These are phyloP conservation scores for Suillus alpinus DNA, from an alignment of 768 basidiomycete genomes.

Conservation along the genomic window DNA sequence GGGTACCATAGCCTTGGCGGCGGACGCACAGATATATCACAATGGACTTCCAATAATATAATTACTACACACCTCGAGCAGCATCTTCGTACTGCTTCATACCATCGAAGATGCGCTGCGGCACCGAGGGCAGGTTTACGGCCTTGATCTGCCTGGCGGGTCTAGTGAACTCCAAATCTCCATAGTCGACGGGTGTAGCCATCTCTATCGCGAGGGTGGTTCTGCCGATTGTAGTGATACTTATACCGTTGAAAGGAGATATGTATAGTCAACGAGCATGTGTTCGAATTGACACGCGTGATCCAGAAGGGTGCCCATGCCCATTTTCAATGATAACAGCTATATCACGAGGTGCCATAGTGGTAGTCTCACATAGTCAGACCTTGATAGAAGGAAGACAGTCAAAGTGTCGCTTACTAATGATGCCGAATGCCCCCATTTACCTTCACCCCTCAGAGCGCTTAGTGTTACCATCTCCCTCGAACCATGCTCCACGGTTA, in stretches of 20 bases:
- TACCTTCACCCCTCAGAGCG: no score
- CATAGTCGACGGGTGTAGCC: slow-evolving; percentile 25
- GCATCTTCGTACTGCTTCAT: slow-evolving; percentile 40
- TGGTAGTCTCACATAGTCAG: background rate
- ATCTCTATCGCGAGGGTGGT: slow-evolving; percentile 8
- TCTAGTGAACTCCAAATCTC: slow-evolving; percentile 32
- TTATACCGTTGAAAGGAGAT: background rate
- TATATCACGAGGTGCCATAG: background rate
- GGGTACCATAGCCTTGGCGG: slow-evolving; percentile 24
- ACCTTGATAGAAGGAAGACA: no score
- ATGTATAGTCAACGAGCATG: slow-evolving; percentile 2
- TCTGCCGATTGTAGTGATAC: background rate
- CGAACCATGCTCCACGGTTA: no score
- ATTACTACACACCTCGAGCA: slow-evolving; percentile 24
- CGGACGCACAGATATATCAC: background rate
- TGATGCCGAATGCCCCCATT: no score
- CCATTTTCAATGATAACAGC: background rate
- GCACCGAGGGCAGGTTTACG: slow-evolving; percentile 32
- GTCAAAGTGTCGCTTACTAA: no score
- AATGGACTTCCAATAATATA: background rate
- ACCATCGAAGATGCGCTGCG: slow-evolving; percentile 31
- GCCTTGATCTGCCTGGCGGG: slow-evolving; percentile 39
- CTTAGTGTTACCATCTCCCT: no score
- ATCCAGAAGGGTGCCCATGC: background rate
- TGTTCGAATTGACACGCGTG: background rate